These are phyloP conservation scores for Stylosanthes scabra DNA, from an alignment of 331 rosid genomes.

Conservation along the genomic window DNA sequence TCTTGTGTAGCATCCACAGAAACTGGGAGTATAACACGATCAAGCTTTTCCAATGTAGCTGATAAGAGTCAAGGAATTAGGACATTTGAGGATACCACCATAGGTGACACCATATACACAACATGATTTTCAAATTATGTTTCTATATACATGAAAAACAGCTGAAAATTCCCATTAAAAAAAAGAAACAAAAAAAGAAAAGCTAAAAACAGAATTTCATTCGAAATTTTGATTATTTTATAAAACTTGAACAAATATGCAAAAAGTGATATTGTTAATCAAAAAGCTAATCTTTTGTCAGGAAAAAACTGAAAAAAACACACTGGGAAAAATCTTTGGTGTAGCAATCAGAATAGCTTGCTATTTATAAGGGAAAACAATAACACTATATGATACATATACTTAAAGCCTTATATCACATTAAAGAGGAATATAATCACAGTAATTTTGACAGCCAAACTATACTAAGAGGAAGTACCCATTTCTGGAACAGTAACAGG, in stretches of 20 bases:
- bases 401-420: background rate
- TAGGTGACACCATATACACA: conserved; percentile 2
- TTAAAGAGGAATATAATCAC: background rate
- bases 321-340: background rate
- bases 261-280: too few relatives aligned
- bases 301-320: too few relatives aligned
- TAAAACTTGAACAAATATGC: too few relatives aligned
- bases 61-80: conserved; percentile 13
- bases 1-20: conserved; percentile 81
- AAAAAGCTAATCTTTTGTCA: too few relatives aligned
- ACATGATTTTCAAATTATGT: too few relatives aligned
- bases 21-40: conserved; percentile 58
- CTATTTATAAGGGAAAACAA: background rate
- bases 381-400: background rate
- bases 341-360: background rate
- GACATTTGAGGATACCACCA: background rate
- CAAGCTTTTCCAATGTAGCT: conserved; percentile 54
- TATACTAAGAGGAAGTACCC: conserved; percentile 48
- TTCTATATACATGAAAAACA: too few relatives aligned
- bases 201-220: too few relatives aligned
- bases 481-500: conserved; percentile 28
- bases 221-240: too few relatives aligned
- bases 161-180: too few relatives aligned
- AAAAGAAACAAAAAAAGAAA: too few relatives aligned
- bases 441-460: background rate